phyloP scores from a whole-genome alignment of 2,329 filamentous ascomycete species.

The Capronia americana region DNA sequence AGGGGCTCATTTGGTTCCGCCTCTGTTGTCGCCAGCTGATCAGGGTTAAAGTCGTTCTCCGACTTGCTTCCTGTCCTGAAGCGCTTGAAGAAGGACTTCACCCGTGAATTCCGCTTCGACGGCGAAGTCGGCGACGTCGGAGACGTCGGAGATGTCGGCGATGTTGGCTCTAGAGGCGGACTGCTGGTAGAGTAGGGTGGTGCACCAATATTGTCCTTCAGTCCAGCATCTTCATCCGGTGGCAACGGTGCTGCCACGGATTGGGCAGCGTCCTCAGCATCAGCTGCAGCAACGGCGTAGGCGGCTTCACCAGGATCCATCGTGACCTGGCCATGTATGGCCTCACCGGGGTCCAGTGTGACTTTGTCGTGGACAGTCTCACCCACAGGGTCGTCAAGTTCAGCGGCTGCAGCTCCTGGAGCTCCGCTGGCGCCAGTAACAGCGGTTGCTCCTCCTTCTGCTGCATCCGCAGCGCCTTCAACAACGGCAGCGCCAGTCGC shows the following conservation, averaged over 20 bases:
- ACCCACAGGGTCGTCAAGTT: slow-evolving; percentile 12
- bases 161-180: slow-evolving; percentile 21
- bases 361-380: slow-evolving; percentile 33
- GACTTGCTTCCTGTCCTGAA: slow-evolving; percentile 33
- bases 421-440: slow-evolving; percentile 3
- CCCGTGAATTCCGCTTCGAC: slow-evolving; percentile 35
- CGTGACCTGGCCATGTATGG: slow-evolving; percentile 27
- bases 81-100: slow-evolving; percentile 38
- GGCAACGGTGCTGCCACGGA: neutral
- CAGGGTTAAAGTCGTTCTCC: slow-evolving; percentile 26
- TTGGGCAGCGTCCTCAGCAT: slow-evolving; percentile 13
- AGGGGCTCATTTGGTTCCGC: slow-evolving; percentile 9
- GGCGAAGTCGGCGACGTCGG: slow-evolving; percentile 31
- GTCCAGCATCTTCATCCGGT: slow-evolving; percentile 15
- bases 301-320: slow-evolving; percentile 27
- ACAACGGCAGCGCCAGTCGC: slow-evolving; percentile 19
- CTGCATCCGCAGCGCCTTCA: slow-evolving; percentile 19
- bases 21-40: slow-evolving; percentile 14
- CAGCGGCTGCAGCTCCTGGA: slow-evolving; percentile 16
- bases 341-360: slow-evolving; percentile 26
- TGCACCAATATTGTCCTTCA: slow-evolving; percentile 13
- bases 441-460: slow-evolving; percentile 19
- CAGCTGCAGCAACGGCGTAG: slow-evolving; percentile 21
- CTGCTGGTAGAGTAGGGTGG: slow-evolving; percentile 13
- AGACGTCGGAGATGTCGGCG: slow-evolving; percentile 17